phyloP scores from a whole-genome alignment of 495 filamentous ascomycete species.

The Cairneyella variabilis region DNA sequence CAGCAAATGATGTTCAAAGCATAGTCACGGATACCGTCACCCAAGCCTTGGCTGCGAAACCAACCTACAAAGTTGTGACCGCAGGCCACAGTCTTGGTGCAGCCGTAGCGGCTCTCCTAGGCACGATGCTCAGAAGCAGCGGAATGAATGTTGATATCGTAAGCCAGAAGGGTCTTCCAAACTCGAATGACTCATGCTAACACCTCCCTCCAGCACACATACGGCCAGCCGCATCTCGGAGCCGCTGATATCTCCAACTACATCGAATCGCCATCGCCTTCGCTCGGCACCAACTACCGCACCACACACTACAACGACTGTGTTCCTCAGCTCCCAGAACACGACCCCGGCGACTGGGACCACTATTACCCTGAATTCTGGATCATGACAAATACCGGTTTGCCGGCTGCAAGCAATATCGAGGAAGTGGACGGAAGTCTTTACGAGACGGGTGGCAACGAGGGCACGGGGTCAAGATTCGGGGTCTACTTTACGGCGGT shows the following conservation, averaged over 20 bases:
- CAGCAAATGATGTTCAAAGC: slow-evolving; percentile 44
- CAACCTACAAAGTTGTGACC: slow-evolving; percentile 46
- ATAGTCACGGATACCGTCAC: slow-evolving; percentile 40
- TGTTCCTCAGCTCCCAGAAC: slow-evolving; percentile 54
- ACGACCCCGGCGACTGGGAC: slow-evolving; percentile 38
- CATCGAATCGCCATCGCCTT: slow-evolving; percentile 46
- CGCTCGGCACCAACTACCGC: slow-evolving; percentile 45
- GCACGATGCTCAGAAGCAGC: slow-evolving; percentile 46
- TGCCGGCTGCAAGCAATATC: neutral
- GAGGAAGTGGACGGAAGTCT: neutral
- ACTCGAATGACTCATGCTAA: neutral
- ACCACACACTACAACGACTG: slow-evolving; percentile 59
- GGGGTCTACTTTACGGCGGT: neutral
- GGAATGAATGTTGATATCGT: slow-evolving; percentile 29
- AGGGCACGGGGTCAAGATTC: neutral
- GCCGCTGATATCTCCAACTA: slow-evolving; percentile 38
- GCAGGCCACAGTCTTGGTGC: slow-evolving; percentile 62
- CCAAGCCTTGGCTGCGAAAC: slow-evolving; percentile 30
- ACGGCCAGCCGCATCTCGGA: slow-evolving; percentile 36
- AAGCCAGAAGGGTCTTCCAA: neutral
- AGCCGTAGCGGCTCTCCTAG: slow-evolving; percentile 55
- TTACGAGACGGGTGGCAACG: slow-evolving; percentile 2
- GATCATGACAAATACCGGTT: slow-evolving; percentile 14
- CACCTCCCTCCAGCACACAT: slow-evolving; percentile 56
- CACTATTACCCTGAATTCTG: slow-evolving; percentile 63